These are phyloP conservation scores for Spathaspora girioi DNA, from an alignment of 805 yeast genomes.

Conservation along the genomic window DNA sequence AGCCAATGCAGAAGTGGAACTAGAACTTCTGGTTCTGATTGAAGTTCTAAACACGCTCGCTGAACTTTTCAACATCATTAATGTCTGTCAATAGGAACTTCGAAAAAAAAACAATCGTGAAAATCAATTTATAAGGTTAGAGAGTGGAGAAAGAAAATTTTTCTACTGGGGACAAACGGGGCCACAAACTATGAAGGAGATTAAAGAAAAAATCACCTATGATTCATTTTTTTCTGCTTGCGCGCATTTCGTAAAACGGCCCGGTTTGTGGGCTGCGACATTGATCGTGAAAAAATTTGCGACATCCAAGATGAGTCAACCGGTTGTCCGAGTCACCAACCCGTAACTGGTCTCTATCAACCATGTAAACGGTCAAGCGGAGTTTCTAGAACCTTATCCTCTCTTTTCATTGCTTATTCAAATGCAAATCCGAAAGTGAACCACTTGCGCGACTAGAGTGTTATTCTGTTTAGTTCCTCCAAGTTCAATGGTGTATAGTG, in stretches of 20 bases:
- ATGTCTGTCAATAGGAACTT: not conserved
- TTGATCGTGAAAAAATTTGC: not conserved
- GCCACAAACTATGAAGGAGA: not conserved
- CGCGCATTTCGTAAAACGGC: not conserved
- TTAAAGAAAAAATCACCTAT: not conserved
- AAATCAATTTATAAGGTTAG: not conserved
- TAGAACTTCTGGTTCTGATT: constrained; percentile 30
- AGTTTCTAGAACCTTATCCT: not conserved
- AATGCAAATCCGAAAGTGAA: not conserved
- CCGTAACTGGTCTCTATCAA: not conserved
- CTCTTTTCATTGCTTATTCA: not conserved
- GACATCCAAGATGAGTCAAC: not conserved
- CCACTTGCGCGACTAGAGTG: too few species aligned
- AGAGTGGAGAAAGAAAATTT: not conserved
- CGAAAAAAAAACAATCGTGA: not conserved
- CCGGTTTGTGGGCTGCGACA: not conserved
- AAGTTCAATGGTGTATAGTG: too few species aligned
- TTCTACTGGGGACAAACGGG: not conserved
- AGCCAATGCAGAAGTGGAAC: constrained; percentile 91
- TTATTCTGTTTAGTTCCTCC: too few species aligned
- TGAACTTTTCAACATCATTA: constrained; percentile 5
- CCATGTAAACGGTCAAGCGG: not conserved
- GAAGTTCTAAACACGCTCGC: constrained; percentile 4
- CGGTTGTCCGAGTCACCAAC: not conserved
- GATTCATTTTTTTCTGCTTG: not conserved